phyloP scores from a whole-genome alignment of 306 rosid genomes.

The Trifolium pratense region DNA sequence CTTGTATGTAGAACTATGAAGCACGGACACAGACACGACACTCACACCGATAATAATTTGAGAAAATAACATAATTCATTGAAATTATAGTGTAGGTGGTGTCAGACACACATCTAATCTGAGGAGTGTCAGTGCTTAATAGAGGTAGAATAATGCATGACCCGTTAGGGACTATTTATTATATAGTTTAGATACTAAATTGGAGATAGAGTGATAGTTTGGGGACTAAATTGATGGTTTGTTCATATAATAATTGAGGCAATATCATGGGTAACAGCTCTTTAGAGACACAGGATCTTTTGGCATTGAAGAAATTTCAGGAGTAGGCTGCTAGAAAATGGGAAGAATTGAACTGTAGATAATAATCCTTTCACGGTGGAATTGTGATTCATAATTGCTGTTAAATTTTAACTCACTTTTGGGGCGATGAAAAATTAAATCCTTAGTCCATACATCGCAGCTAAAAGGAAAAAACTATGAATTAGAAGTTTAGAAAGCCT shows the following conservation, averaged over 20 bases:
- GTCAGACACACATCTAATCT: too few relatives aligned
- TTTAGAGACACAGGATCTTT: conserved; percentile 2
- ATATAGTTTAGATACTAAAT: too few relatives aligned
- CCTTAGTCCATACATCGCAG: conserved; percentile 10
- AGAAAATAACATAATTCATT: too few relatives aligned
- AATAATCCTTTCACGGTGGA: neutral
- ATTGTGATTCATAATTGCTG: conserved; percentile 5
- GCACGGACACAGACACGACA: too few relatives aligned
- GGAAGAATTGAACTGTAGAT: conserved; percentile 8
- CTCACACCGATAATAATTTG: too few relatives aligned
- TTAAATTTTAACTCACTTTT: conserved; percentile 31
- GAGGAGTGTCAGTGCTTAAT: too few relatives aligned
- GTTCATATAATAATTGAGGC: neutral
- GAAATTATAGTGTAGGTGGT: too few relatives aligned
- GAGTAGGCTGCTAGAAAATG: conserved; percentile 12
- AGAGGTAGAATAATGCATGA: too few relatives aligned
- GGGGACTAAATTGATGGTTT: too few relatives aligned
- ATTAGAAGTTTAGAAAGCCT: neutral
- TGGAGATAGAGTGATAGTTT: too few relatives aligned
- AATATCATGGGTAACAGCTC: neutral
- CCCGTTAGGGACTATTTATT: too few relatives aligned
- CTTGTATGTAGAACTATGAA: too few relatives aligned
- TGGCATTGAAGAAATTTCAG: conserved; percentile 3
- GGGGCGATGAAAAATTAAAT: conserved; percentile 6
- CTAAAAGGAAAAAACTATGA: neutral